Conservation (phyloP, 1,284 basidiomycete genomes). For the Taiwanofungus camphoratus region DNA sequence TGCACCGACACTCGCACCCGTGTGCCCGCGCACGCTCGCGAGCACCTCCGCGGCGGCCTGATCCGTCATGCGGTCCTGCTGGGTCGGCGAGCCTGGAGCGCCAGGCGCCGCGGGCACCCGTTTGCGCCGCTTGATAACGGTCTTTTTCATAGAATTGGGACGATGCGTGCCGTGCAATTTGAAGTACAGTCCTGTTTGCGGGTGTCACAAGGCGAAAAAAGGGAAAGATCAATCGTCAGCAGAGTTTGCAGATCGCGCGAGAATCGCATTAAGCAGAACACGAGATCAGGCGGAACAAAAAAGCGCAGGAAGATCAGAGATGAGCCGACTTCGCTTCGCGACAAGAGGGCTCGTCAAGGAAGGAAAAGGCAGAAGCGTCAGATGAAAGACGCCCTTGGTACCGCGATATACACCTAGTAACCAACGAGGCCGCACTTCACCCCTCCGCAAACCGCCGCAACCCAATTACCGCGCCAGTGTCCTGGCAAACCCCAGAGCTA, state of each 20-base stretch:
- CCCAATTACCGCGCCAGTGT: background rate
- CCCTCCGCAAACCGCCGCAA: slow-evolving; percentile 4
- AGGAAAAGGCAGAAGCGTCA: background rate
- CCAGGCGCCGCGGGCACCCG: slow-evolving; percentile 79
- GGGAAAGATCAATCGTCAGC: slow-evolving; percentile 5
- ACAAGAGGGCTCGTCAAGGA: slow-evolving; percentile 5
- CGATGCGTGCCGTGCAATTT: slow-evolving; percentile 97
- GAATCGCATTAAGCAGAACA: background rate
- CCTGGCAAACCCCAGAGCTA: too few species aligned
- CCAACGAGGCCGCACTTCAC: slow-evolving; percentile 1
- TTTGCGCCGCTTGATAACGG: slow-evolving; percentile 96
- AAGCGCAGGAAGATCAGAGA: background rate
- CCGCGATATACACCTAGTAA: background rate
- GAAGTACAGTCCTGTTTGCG: slow-evolving; percentile 80
- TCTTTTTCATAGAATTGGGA: slow-evolving; percentile 98
- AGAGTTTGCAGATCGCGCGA: slow-evolving; percentile 2
- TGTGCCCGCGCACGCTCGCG: slow-evolving; percentile 58
- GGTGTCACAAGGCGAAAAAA: slow-evolving; percentile 2
- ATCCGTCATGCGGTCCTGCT: slow-evolving; percentile 57
- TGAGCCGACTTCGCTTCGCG: background rate
- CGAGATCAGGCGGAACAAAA: background rate
- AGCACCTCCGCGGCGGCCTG: slow-evolving; percentile 81
- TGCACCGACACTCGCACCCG: slow-evolving; percentile 23
- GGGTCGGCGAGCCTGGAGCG: slow-evolving; percentile 24
- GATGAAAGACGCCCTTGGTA: background rate